Percentiles rank a stretch among this genome's conserved stretches.
Evolutionary conservation across 2,329 filamentous ascomycete species (phyloP).

Genomic region (Fusarium heterosporum): DNA sequence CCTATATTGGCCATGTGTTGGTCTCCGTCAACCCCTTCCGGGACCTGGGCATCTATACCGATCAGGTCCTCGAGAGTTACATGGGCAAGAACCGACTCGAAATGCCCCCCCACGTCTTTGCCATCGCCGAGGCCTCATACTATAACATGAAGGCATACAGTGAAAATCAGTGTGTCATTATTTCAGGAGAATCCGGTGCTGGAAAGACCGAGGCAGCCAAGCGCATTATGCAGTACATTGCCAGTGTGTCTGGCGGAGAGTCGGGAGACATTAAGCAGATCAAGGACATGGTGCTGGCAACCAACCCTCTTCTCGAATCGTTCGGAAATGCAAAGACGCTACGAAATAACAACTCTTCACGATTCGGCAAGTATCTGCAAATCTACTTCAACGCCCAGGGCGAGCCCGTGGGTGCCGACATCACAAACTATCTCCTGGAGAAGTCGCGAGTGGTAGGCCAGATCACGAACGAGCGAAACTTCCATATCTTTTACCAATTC

Average conservation of each 20-base stretch:
- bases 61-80: conserved; percentile 92
- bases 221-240: conserved; percentile 99
- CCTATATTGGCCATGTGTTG: conserved; percentile 99
- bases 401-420: conserved; percentile 94
- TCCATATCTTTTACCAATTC: conserved; percentile 99
- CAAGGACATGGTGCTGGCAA: conserved; percentile 99
- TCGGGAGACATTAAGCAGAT: conserved; percentile 93
- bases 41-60: conserved; percentile 98
- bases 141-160: conserved; percentile 99
- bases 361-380: conserved; percentile 98
- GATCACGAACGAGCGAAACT: conserved; percentile 95
- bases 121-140: conserved; percentile 94
- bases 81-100: conserved; percentile 97
- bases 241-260: conserved; percentile 88
- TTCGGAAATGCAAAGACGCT: conserved; percentile 99
- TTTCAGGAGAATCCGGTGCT: conserved; percentile 96
- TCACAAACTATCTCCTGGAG: conserved; percentile 97
- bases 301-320: conserved; percentile 95
- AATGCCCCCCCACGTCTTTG: conserved; percentile 95
- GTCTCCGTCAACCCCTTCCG: conserved; percentile 99
- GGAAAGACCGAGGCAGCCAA: conserved; percentile 99
- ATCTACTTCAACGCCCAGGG: conserved; percentile 93
- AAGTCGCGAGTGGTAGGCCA: conserved; percentile 96
- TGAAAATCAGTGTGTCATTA: conserved; percentile 99
- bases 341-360: conserved; percentile 98